Evolutionary conservation across 2,329 filamentous ascomycete genomes (phyloP).

Genomic region (Trichoderma sp.): DNA sequence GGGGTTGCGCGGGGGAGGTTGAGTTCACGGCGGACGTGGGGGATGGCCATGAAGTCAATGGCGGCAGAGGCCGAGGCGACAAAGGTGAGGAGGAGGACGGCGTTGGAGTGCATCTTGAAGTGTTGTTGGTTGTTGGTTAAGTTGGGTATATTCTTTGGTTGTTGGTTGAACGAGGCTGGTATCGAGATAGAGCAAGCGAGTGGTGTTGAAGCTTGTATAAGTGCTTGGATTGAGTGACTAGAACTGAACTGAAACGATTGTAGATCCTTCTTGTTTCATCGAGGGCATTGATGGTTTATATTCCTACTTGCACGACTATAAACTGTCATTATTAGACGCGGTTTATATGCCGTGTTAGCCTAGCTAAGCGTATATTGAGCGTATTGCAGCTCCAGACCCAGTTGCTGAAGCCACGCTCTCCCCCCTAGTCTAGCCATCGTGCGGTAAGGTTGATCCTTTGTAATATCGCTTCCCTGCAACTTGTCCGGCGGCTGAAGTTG

Average conservation of each 20-base stretch:
- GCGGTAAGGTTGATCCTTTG: neutral
- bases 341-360: neutral
- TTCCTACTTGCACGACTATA: neutral
- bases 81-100: conserved; percentile 28
- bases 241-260: neutral
- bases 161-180: neutral
- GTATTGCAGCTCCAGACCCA: neutral
- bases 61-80: conserved; percentile 29
- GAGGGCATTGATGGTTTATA: neutral
- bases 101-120: conserved; percentile 29
- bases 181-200: neutral
- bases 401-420: neutral
- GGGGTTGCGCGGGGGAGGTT: conserved; percentile 27
- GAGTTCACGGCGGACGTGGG: conserved; percentile 28
- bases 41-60: conserved; percentile 30
- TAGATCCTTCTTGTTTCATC: neutral
- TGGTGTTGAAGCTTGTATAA: neutral
- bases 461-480: conserved; percentile 6
- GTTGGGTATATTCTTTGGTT: neutral
- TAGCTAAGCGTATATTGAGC: neutral
- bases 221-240: neutral
- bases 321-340: neutral
- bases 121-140: neutral
- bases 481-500: neutral
- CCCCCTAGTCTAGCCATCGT: neutral